Evolutionary conservation across 352 stramenopile species (phyloP), one percentile per base, ranked within the genome.

Genomic region (Phytophthora pseudosyringae): DNA sequence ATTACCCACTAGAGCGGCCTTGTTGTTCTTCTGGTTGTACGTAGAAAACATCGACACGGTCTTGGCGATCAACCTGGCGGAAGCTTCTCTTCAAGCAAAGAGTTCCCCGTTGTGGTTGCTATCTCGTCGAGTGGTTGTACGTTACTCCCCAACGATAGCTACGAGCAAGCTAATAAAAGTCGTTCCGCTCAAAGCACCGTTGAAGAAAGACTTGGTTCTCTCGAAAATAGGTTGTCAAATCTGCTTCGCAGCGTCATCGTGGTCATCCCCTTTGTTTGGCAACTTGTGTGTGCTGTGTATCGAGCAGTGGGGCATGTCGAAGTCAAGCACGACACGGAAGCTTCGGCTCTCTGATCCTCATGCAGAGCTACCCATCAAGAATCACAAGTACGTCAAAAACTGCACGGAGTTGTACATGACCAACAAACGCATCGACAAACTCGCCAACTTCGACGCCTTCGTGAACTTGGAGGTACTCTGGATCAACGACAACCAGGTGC

Each of bases 331-430:
- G 15, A 58, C 44, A 32, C 29, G 51, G n/a, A 68, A 64, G 61
- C 50, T 76, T 67, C 67, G 61, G 15, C 46, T 85, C n/a, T 67
- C 88, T 1, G 78, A 97, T 69, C 89, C 89, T 25, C 69, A 87
- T 31, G 83, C 78, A 0, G 88, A 97, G 65, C 69, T 97, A 7
- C 82, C 89, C 15, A 78, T 94, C 56, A 90, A 93, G 43, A 97
- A 97, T 60, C 85, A 87, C 76, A 97, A 97, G 55, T 96, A 95
- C 66, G 83, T 97, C 31, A 96, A 96, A 59, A 89, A 86, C 64
- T 97, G 89, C 70, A 92, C 78, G 6, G 91, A 97, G 65, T 51
- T 97, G 41, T 90, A 96, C 64, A 63, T 97, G 52, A 76, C 82
- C 3, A 78, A 88, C 50, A 88, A 89, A 33, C 64, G 69, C 25